These are phyloP conservation scores for Raddia distichophylla DNA, from an alignment of 176 grass and related monocot genomes.

Conservation along the genomic window DNA sequence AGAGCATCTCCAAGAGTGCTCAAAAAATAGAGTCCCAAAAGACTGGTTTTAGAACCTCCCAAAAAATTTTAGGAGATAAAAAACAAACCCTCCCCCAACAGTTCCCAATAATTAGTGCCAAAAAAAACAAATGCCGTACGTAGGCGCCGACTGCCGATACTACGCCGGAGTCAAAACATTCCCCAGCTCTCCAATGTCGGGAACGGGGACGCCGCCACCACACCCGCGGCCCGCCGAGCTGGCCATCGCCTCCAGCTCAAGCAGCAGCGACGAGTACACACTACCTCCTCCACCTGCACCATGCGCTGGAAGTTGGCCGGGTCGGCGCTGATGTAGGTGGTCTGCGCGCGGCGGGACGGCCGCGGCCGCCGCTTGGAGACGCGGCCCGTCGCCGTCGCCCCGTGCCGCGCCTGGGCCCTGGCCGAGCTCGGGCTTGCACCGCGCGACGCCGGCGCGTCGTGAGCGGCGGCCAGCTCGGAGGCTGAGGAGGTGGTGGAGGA, in stretches of 20 bases:
- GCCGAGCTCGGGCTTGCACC: background rate
- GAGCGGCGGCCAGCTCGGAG: slow-evolving; percentile 27
- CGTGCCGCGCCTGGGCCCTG: background rate
- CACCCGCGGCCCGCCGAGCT: background rate
- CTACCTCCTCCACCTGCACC: slow-evolving; percentile 21
- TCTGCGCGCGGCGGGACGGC: slow-evolving; percentile 39
- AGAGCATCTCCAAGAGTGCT: no score
- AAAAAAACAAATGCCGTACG: no score
- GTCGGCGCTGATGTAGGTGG: slow-evolving; percentile 54
- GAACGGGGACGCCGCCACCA: background rate
- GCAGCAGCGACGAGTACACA: background rate
- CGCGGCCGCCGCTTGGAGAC: slow-evolving; percentile 43
- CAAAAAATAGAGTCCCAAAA: no score
- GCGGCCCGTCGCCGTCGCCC: slow-evolving; percentile 11
- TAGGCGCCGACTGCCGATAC: no score
- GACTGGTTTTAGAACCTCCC: no score
- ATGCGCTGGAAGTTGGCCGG: slow-evolving; percentile 57
- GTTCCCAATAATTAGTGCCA: no score
- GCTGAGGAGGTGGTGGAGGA: slow-evolving; percentile 43
- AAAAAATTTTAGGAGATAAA: no score
- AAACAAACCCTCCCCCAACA: no score
- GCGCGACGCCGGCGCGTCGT: background rate
- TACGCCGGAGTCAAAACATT: background rate
- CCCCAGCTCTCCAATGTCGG: slow-evolving; percentile 57
- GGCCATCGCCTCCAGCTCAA: slow-evolving; percentile 45